phyloP scores from a whole-genome alignment of 345 rosid genomes.

The Eucalyptus regnans region DNA sequence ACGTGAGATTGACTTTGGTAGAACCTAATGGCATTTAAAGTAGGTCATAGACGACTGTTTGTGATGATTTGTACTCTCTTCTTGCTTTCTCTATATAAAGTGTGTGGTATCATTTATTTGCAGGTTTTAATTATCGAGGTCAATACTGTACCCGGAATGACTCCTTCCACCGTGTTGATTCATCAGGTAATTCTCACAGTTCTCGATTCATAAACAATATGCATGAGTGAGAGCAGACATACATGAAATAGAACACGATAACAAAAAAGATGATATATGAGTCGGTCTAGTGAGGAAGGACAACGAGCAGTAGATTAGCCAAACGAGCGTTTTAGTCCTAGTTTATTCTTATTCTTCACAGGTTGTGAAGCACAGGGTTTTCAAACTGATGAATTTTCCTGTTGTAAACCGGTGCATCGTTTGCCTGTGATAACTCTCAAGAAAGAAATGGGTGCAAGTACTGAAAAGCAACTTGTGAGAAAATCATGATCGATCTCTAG shows the following conservation, averaged over 20 bases:
- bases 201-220: neutral
- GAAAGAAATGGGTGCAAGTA: neutral
- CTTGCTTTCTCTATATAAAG: neutral
- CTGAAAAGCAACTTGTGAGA: neutral
- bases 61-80: neutral
- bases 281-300: neutral
- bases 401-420: neutral
- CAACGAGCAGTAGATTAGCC: neutral
- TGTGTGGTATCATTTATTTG: neutral
- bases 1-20: neutral
- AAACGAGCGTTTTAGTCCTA: neutral
- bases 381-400: neutral
- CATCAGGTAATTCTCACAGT: constrained; percentile 51
- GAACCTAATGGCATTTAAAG: neutral
- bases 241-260: neutral
- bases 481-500: neutral
- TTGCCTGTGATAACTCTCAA: neutral
- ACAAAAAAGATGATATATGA: neutral
- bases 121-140: constrained; percentile 89
- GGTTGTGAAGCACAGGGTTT: neutral
- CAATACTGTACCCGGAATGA: constrained; percentile 95
- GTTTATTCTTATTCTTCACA: neutral
- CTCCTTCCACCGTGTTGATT: constrained; percentile 88
- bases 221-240: neutral
- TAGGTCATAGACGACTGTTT: neutral